Base-by-base conservation (phyloP, 2,329 filamentous ascomycete species). In the Aspergillus sp. region DNA sequence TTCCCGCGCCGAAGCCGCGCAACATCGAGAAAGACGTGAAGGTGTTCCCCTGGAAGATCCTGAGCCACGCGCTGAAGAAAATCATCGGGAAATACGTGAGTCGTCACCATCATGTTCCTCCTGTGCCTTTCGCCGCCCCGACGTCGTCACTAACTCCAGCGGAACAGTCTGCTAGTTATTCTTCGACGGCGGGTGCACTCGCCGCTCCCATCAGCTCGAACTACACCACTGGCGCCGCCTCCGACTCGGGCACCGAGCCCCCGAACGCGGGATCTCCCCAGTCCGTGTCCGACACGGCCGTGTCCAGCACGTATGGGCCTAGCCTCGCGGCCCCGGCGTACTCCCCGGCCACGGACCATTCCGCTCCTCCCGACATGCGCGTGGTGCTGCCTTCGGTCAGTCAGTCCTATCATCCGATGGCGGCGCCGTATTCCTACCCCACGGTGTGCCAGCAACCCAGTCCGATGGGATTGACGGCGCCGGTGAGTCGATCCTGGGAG, bases 1-100 rank as follows among this genome's bases (percentile, higher is more conserved):
- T 97, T 67, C 90, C 91, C 11, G 89, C 88, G 55, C 94, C 94
- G 2, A 97, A 97, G 74, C 94, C 94, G 16, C 83, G 94, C 57
- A 96, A 97, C 67, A 99, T 99, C 59, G 94, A 97, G 77, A 99
- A 99, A 76, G 93, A 97, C 66, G 92, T 99, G 68, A 99, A 99
- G 76, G 94, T 97, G 11, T 99, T 97, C 67, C 88, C 91, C 4
- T 99, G 94, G 94, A 94, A 91, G 72, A 90, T 94, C 54, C 80
- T 99, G 42, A 83, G 84, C 45, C 82, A 85, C 54, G 93, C 94
- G 0, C 80, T 99, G 60, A 95, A 95, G 81, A 99, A 99, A 79
- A 97, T 99, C 66, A 95, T 99, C 69, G 87, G 90, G 65, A 99
- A 99, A 87, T 99, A 97, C 73, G 83, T 85, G 76, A 74, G 83